Percentiles rank a stretch among this genome's conserved stretches.
Conservation (phyloP, 1,284 basidiomycete species). For the Trichosporon faecale region DNA sequence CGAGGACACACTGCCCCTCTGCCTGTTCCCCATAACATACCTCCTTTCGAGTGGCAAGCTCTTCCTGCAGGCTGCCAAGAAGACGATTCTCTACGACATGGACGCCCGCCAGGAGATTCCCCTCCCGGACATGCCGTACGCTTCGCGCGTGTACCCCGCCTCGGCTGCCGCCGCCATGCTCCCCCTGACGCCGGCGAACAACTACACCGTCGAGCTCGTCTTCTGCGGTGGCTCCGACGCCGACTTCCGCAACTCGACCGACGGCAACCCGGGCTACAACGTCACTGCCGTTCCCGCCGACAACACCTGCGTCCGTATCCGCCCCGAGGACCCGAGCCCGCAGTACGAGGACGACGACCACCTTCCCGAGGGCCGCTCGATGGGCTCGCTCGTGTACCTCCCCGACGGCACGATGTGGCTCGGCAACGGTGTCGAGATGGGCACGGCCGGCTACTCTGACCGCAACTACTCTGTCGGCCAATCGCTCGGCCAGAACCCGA, state of each 20-base stretch:
- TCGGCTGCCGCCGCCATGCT: conserved; percentile 86
- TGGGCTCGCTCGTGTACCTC: conserved; percentile 65
- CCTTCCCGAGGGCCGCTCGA: conserved; percentile 68
- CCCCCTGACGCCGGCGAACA: conserved; percentile 82
- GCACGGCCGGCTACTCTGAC: conserved; percentile 57
- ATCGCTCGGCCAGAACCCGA: conserved; percentile 47
- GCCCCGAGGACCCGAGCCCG: conserved; percentile 68
- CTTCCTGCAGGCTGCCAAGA: conserved; percentile 63
- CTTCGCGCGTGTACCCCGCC: conserved; percentile 84
- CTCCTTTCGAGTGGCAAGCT: conserved; percentile 73
- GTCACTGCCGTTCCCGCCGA: conserved; percentile 50
- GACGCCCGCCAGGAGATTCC: conserved; percentile 33
- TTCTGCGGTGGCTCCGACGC: conserved; percentile 79
- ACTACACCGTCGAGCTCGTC: conserved; percentile 77
- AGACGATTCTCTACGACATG: conserved; percentile 49
- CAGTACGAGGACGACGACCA: conserved; percentile 65
- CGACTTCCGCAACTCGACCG: conserved; percentile 45
- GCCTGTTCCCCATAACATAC: conserved; percentile 81
- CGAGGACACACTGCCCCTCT: conserved; percentile 79
- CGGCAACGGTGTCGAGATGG: conserved; percentile 72
- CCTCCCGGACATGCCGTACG: conserved; percentile 55
- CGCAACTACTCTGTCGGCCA: conserved; percentile 44
- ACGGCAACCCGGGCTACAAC: conserved; percentile 48
- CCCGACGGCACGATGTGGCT: conserved; percentile 52
- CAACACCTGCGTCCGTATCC: conserved; percentile 58